These are phyloP conservation scores for Crassisporium funariophilum DNA, from an alignment of 768 basidiomycete genomes.

Conservation along the genomic window DNA sequence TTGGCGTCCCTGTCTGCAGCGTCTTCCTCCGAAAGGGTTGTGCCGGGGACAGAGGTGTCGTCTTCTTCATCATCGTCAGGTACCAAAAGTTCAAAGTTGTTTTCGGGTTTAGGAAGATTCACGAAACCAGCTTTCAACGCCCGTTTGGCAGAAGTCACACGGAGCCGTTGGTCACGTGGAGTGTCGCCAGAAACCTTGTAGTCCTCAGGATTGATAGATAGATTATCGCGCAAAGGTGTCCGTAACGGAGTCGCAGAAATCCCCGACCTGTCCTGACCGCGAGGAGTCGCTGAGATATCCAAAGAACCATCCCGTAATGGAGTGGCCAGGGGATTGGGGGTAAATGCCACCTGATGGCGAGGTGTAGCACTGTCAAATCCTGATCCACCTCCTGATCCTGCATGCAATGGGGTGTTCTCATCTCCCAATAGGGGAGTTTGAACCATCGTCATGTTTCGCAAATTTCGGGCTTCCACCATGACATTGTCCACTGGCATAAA, in stretches of 20 bases:
- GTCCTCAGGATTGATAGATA: constrained; percentile 84
- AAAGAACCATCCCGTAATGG: constrained; percentile 56
- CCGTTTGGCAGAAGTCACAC: constrained; percentile 64
- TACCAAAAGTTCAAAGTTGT: constrained; percentile 94
- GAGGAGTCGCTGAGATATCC: constrained; percentile 59
- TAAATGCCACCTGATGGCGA: constrained; percentile 86
- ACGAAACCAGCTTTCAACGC: constrained; percentile 81
- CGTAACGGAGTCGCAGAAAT: constrained; percentile 79
- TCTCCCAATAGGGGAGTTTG: constrained; percentile 97
- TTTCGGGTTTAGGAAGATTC: constrained; percentile 88
- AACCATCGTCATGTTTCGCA: constrained; percentile 88
- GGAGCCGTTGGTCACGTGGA: constrained; percentile 74
- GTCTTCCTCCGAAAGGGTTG: constrained; percentile 73
- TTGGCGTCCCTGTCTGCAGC: constrained; percentile 89
- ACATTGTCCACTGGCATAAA: constrained; percentile 80
- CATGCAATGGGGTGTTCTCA: constrained; percentile 94
- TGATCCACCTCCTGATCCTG: constrained; percentile 71
- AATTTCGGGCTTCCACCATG: constrained; percentile 91
- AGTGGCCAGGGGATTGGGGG: constrained; percentile 95
- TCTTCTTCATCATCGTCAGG: constrained; percentile 80
- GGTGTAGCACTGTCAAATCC: constrained; percentile 97
- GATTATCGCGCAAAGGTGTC: constrained; percentile 92
- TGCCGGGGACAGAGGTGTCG: constrained; percentile 16
- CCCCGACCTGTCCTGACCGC: constrained; percentile 38
- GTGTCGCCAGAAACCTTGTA: constrained; percentile 61